phyloP scores from a whole-genome alignment of 371 early-diverging fungal species.

The Basidiobolus heterosporus region DNA sequence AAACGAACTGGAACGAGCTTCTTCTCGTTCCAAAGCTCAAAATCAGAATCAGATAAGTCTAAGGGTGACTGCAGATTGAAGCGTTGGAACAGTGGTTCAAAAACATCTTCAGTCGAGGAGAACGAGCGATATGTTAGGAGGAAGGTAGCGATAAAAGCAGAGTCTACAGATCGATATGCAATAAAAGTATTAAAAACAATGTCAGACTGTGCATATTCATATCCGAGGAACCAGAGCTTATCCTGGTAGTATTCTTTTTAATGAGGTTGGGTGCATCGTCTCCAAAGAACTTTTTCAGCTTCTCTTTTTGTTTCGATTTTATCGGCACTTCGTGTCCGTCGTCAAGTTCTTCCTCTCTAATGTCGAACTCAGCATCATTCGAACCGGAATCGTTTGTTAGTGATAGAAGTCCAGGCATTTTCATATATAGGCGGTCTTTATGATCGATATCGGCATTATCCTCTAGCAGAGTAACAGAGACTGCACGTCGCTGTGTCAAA shows the following conservation, averaged over 20 bases:
- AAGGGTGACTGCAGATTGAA: constrained; percentile 56
- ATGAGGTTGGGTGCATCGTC: too few species aligned
- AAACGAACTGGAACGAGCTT: constrained; percentile 73
- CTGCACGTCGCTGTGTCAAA: too few species aligned
- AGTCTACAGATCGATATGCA: constrained; percentile 18
- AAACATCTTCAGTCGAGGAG: constrained; percentile 51
- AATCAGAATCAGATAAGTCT: constrained; percentile 41
- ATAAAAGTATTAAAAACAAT: constrained; percentile 42
- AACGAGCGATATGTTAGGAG: constrained; percentile 83
- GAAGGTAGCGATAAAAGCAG: constrained; percentile 69
- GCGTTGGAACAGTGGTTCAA: constrained; percentile 48
- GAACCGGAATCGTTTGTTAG: too few species aligned
- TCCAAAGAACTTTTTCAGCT: too few species aligned
- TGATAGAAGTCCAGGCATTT: too few species aligned
- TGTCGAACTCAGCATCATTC: too few species aligned
- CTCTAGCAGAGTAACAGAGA: too few species aligned
- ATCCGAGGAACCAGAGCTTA: constrained; percentile 48
- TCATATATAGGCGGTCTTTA: too few species aligned
- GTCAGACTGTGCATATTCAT: constrained; percentile 52
- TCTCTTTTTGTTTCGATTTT: too few species aligned
- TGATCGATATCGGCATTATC: too few species aligned
- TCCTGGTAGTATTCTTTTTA: constrained; percentile 1
- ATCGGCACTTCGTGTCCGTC: too few species aligned
- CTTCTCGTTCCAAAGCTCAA: constrained; percentile 64
- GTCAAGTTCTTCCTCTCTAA: too few species aligned